A percentile compares a stretch with the other conserved stretches of the same genome.
phyloP scores from a whole-genome alignment of 148 eudicot genomes.

The Rhododendron kiyosumense region DNA sequence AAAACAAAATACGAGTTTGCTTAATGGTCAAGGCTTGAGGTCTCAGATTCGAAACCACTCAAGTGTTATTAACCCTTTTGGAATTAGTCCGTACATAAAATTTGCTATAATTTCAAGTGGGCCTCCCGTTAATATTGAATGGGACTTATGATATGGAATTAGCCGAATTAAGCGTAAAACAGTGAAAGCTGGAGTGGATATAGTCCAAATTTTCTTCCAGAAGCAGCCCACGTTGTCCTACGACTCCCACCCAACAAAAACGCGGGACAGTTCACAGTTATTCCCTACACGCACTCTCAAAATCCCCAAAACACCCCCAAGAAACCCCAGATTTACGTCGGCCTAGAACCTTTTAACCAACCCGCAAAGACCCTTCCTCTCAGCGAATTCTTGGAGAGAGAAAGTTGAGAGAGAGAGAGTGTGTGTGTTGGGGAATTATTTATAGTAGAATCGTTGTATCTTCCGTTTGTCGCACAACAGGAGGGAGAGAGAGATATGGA shows the following conservation, averaged over 20 bases:
- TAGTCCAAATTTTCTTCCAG: not conserved
- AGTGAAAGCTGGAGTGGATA: not conserved
- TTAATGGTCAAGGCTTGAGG: not conserved
- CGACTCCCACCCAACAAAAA: slow-evolving; percentile 3
- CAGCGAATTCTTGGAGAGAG: not conserved
- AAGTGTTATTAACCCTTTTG: not conserved
- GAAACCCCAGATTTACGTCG: not conserved
- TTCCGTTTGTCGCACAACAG: too few relatives aligned
- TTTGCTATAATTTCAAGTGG: too few relatives aligned
- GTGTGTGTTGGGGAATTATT: too few relatives aligned
- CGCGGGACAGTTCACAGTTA: slow-evolving; percentile 21
- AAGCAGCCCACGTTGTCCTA: not conserved
- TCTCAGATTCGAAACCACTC: too few relatives aligned
- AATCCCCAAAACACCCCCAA: not conserved
- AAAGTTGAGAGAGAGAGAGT: slow-evolving; percentile 4
- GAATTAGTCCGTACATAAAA: accelerated
- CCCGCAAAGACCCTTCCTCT: not conserved
- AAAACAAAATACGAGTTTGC: not conserved
- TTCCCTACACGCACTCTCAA: not conserved
- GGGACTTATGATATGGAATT: not conserved
- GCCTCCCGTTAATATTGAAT: too few relatives aligned
- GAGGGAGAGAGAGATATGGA: slow-evolving; percentile 1
- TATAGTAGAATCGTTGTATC: too few relatives aligned
- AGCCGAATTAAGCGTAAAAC: too few relatives aligned
- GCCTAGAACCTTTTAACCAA: not conserved